These are phyloP conservation scores for Epichloe uncinata DNA, from an alignment of 2,329 filamentous ascomycete species.

Conservation along the genomic window DNA sequence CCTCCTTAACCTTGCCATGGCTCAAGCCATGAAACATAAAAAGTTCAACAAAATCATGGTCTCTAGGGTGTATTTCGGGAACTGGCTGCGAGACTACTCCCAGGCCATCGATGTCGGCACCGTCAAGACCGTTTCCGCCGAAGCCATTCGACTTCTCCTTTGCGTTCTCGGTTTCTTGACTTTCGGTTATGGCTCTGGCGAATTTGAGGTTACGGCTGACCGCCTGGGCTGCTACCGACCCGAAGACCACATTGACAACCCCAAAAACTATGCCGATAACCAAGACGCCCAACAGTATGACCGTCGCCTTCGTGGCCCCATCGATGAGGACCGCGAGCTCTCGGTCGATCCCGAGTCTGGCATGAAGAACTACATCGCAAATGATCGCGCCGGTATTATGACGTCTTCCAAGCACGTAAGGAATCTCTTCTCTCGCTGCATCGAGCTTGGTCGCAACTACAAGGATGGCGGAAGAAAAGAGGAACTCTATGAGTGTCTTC, in stretches of 20 bases:
- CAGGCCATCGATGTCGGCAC: constrained; percentile 90
- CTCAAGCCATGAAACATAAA: constrained; percentile 43
- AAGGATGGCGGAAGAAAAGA: constrained; percentile 38
- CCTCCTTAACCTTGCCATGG: constrained; percentile 56
- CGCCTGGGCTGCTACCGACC: constrained; percentile 73
- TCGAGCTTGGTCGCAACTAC: constrained; percentile 70
- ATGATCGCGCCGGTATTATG: constrained; percentile 64
- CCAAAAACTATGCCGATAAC: constrained; percentile 81
- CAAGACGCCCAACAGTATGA: constrained; percentile 75
- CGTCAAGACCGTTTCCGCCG: constrained; percentile 78
- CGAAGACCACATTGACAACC: constrained; percentile 65
- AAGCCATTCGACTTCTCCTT: constrained; percentile 79
- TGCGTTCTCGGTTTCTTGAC: constrained; percentile 85
- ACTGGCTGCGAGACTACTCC: constrained; percentile 88
- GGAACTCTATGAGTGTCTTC: constrained; percentile 79
- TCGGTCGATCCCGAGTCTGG: constrained; percentile 62
- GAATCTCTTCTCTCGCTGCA: constrained; percentile 56
- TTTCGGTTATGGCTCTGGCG: constrained; percentile 71
- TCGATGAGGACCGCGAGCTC: constrained; percentile 69
- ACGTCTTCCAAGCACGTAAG: constrained; percentile 69
- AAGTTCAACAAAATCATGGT: constrained; percentile 84
- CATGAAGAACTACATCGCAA: constrained; percentile 91
- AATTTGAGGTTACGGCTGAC: constrained; percentile 75
- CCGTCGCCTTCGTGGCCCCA: constrained; percentile 61
- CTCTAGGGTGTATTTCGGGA: constrained; percentile 87